Percentiles rank a stretch among this genome's conserved stretches.
These are phyloP conservation scores for Tolypocladium endophyticum DNA, from an alignment of 2,329 filamentous ascomycete species.

Conservation along the genomic window DNA sequence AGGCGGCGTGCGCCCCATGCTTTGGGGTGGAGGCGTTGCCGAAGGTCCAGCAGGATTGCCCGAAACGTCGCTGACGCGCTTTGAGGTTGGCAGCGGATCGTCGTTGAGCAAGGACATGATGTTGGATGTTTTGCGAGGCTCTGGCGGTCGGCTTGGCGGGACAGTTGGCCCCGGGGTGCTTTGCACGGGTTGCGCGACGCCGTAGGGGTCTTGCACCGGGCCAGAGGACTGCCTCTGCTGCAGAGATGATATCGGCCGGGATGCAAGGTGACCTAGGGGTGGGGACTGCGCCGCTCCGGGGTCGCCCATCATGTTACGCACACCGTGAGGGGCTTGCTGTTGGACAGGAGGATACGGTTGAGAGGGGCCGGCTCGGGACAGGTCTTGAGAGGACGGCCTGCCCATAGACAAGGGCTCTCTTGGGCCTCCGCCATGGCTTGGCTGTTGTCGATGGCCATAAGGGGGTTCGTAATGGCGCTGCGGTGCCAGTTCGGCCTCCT, in stretches of 20 bases:
- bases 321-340: constrained; percentile 28
- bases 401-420: constrained; percentile 31
- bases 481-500: constrained; percentile 34
- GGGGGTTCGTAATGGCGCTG: constrained; percentile 35
- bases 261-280: constrained; percentile 24
- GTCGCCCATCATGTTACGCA: constrained; percentile 29
- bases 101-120: constrained; percentile 55
- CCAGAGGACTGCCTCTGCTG: constrained; percentile 22
- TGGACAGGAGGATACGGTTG: constrained; percentile 18
- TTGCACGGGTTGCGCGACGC: constrained; percentile 15
- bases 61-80: constrained; percentile 39
- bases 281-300: constrained; percentile 25
- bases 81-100: constrained; percentile 40
- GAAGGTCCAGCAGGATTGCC: constrained; percentile 28
- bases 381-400: constrained; percentile 29
- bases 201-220: constrained; percentile 19
- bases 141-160: constrained; percentile 31
- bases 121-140: constrained; percentile 49
- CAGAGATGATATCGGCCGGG: constrained; percentile 26
- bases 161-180: constrained; percentile 16
- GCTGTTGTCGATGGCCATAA: constrained; percentile 28
- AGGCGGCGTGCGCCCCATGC: constrained; percentile 30
- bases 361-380: constrained; percentile 27
- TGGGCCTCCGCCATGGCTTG: constrained; percentile 24
- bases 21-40: constrained; percentile 38